Evolutionary conservation across 768 basidiomycete genomes (phyloP).

Genomic region (Tulasnella sp.): DNA sequence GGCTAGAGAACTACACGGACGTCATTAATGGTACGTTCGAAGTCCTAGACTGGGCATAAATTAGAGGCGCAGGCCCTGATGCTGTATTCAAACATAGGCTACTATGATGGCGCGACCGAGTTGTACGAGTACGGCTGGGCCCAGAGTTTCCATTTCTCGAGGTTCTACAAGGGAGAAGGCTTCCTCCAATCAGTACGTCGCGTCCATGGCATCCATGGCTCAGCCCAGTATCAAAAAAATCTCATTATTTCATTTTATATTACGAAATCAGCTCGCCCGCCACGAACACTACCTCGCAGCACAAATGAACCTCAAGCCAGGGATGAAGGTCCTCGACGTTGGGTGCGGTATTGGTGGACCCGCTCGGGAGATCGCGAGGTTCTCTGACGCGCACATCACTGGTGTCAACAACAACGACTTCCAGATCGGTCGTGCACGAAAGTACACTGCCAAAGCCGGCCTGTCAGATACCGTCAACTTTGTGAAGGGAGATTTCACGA

Average conservation of each 20-base stretch:
- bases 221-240: no score
- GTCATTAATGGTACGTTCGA: slow-evolving; percentile 86
- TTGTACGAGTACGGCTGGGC: slow-evolving; percentile 94
- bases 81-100: slow-evolving; percentile 39
- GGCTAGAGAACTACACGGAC: slow-evolving; percentile 76
- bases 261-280: slow-evolving; percentile 47
- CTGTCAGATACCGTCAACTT: slow-evolving; percentile 69
- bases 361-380: slow-evolving; percentile 87
- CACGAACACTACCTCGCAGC: slow-evolving; percentile 96
- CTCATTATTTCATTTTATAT: no score
- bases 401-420: slow-evolving; percentile 96
- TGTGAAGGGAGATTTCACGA: slow-evolving; percentile 95
- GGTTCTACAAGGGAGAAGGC: slow-evolving; percentile 81
- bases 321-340: slow-evolving; percentile 95
- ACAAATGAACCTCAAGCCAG: slow-evolving; percentile 70
- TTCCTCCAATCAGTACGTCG: slow-evolving; percentile 22
- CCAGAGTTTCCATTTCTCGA: slow-evolving; percentile 89
- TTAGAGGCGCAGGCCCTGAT: no score
- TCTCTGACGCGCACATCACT: slow-evolving; percentile 72
- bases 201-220: neutral
- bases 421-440: slow-evolving; percentile 77
- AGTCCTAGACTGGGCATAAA: no score
- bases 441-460: slow-evolving; percentile 67
- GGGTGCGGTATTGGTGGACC: slow-evolving; percentile 98
- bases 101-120: slow-evolving; percentile 94